Percentiles rank a stretch among this genome's conserved stretches.
phyloP scores from a whole-genome alignment of 768 basidiomycete genomes.

The Ramaria sp. region DNA sequence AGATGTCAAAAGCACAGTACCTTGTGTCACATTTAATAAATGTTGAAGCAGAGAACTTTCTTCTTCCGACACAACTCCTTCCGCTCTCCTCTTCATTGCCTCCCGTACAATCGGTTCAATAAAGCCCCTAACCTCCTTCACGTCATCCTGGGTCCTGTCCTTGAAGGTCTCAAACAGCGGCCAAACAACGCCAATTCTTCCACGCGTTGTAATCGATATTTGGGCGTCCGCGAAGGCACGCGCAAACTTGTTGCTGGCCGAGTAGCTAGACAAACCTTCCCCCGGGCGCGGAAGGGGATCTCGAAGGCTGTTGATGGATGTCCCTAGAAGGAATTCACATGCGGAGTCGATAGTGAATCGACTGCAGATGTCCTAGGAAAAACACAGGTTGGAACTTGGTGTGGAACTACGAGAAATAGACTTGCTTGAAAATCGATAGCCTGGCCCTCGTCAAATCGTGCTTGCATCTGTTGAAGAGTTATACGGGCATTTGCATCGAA shows the following conservation, averaged over 20 bases:
- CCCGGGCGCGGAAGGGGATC: constrained; percentile 30
- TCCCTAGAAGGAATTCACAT: constrained; percentile 45
- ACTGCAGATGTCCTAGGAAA: constrained; percentile 35
- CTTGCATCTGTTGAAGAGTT: constrained; percentile 33
- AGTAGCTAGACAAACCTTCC: constrained; percentile 7
- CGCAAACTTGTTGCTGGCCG: constrained; percentile 31
- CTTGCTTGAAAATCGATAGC: constrained; percentile 48
- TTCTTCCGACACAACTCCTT: constrained; percentile 16
- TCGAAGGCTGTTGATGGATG: constrained; percentile 34
- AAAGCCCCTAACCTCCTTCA: constrained; percentile 38
- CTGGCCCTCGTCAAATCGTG: constrained; percentile 33
- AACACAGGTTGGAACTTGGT: not conserved
- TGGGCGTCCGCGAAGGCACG: constrained; percentile 43
- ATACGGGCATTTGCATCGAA: constrained; percentile 43
- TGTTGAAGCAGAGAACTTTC: constrained; percentile 19
- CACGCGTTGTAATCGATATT: constrained; percentile 27
- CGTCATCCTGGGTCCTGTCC: constrained; percentile 34
- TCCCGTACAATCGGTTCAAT: constrained; percentile 42
- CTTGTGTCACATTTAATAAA: constrained; percentile 13
- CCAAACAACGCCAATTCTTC: constrained; percentile 36
- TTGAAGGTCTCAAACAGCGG: constrained; percentile 41
- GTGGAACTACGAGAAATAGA: not conserved
- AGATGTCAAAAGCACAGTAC: constrained; percentile 4
- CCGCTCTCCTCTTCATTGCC: constrained; percentile 32
- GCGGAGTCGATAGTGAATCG: constrained; percentile 53